These are phyloP conservation scores for Cytospora schulzeri DNA, from an alignment of 2,329 filamentous ascomycete species.

Conservation along the genomic window DNA sequence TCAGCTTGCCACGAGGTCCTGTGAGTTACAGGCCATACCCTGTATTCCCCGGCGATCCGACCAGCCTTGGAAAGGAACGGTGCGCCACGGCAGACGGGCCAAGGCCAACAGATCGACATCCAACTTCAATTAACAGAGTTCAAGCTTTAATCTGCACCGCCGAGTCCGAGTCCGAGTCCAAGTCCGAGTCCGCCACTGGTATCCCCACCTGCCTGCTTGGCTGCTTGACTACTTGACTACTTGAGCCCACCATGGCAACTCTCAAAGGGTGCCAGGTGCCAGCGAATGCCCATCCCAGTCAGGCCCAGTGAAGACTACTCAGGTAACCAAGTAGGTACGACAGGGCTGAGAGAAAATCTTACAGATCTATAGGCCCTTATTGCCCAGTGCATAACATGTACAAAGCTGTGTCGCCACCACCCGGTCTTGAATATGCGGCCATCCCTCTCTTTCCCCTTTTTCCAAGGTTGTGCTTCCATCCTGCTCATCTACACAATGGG, in stretches of 20 bases:
- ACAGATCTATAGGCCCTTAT: neutral
- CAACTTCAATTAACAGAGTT: neutral
- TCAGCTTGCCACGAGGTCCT: slow-evolving; percentile 15
- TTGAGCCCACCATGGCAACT: neutral
- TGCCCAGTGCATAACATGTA: slow-evolving; percentile 5
- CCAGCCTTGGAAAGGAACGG: slow-evolving; percentile 17
- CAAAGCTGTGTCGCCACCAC: neutral
- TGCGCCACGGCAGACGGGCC: slow-evolving; percentile 21
- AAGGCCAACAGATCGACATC: neutral
- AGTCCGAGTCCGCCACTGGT: too few species aligned
- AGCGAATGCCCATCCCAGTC: too few species aligned
- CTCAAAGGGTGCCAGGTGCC: too few species aligned
- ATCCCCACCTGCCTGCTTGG: too few species aligned
- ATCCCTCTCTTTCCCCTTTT: slow-evolving; percentile 7
- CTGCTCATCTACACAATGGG: slow-evolving; percentile 15
- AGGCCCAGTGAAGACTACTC: neutral
- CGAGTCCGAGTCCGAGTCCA: neutral
- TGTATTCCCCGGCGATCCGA: slow-evolving; percentile 18
- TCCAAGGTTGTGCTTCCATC: slow-evolving; percentile 24
- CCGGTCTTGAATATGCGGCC: slow-evolving; percentile 33
- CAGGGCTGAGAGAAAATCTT: slow-evolving; percentile 3
- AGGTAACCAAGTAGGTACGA: neutral
- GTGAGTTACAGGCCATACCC: slow-evolving; percentile 11
- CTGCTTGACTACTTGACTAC: neutral
- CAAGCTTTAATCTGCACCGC: slow-evolving; percentile 5